Percentiles rank a stretch among this genome's conserved stretches.
Evolutionary conservation across 176 grass and related monocot genomes (phyloP).

Genomic region (Oryza meridionalis): DNA sequence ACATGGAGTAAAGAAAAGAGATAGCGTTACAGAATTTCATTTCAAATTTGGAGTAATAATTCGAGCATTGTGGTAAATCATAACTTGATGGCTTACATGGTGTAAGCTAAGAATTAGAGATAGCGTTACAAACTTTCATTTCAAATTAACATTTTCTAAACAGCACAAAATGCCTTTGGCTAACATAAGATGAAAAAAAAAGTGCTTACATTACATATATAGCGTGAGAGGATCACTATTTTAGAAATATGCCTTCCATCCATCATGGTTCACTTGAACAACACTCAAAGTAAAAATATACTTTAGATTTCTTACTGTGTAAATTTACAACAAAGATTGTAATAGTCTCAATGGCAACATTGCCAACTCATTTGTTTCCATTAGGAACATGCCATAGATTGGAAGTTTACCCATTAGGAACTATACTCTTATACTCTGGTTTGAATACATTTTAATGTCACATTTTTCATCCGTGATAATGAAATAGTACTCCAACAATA

Average conservation of each 20-base stretch:
- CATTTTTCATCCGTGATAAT: background rate
- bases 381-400: background rate
- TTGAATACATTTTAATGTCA: background rate
- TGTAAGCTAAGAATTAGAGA: background rate
- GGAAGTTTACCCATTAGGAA: background rate
- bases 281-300: background rate
- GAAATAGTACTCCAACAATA: background rate
- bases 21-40: background rate
- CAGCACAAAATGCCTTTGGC: background rate
- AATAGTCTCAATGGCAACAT: background rate
- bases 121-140: background rate
- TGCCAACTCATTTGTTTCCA: background rate
- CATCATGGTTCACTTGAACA: background rate
- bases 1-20: background rate
- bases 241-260: background rate
- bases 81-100: background rate
- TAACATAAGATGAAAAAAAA: background rate
- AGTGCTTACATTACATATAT: background rate
- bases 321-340: background rate
- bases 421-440: background rate
- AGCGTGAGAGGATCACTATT: background rate
- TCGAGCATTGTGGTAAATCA: background rate
- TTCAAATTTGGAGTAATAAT: background rate
- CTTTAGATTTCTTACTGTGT: background rate
- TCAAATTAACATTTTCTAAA: background rate